Evolutionary conservation across 176 grass and related monocot genomes (phyloP).

Genomic region (Ampelocalamus luodianensis): DNA sequence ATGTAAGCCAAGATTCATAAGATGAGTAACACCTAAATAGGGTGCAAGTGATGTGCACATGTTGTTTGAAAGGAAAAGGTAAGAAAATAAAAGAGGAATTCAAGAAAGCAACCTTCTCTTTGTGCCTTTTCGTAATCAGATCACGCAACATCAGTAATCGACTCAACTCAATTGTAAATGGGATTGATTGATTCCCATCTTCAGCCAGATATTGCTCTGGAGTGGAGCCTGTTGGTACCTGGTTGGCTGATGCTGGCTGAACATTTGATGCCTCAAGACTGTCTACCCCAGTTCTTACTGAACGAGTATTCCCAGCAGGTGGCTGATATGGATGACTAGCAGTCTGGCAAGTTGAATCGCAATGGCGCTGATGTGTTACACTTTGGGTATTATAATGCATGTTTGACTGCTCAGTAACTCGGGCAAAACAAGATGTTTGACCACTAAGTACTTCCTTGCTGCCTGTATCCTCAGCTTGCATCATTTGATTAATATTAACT

Average conservation of each 20-base stretch:
- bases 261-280: conserved; percentile 28
- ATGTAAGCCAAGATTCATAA: conserved; percentile 36
- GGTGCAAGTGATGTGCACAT: not conserved
- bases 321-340: conserved; percentile 14
- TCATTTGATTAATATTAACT: conserved; percentile 27
- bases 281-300: conserved; percentile 35
- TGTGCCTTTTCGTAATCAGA: conserved; percentile 50
- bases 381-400: conserved; percentile 16
- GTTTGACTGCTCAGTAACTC: conserved; percentile 33
- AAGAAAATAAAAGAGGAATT: conserved; percentile 11
- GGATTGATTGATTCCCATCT: conserved; percentile 24
- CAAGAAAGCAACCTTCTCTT: conserved; percentile 49
- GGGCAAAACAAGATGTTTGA: conserved; percentile 26
- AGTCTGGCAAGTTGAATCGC: conserved; percentile 16
- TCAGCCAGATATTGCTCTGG: conserved; percentile 30
- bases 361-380: conserved; percentile 23
- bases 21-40: conserved; percentile 14
- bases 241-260: conserved; percentile 31
- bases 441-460: conserved; percentile 2
- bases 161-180: conserved; percentile 40
- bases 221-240: conserved; percentile 22
- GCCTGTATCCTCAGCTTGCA: conserved; percentile 26
- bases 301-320: conserved; percentile 27
- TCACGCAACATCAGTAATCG: conserved; percentile 30
- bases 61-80: conserved; percentile 26